These are phyloP conservation scores for Sugiyamaella castrensis DNA, from an alignment of 1,139 yeast species.

Conservation along the genomic window DNA sequence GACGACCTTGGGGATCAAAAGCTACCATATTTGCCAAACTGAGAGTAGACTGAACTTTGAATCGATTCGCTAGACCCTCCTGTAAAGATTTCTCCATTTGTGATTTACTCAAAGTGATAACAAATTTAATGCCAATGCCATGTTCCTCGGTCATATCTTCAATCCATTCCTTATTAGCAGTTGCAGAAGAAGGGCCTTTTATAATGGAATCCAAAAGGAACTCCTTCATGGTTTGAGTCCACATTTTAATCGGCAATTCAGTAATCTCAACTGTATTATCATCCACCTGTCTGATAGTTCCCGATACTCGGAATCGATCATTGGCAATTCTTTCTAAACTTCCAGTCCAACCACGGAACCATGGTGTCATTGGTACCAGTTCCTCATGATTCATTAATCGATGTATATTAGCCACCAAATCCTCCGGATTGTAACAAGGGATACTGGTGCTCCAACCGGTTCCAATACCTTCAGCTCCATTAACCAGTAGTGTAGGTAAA, in stretches of 20 bases:
- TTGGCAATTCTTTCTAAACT: constrained; percentile 55
- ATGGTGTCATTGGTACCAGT: constrained; percentile 74
- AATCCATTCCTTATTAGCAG: constrained; percentile 65
- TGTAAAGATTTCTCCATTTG: constrained; percentile 79
- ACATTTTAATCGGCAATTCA: constrained; percentile 87
- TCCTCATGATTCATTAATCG: constrained; percentile 73
- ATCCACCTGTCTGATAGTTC: constrained; percentile 78
- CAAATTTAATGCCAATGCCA: constrained; percentile 73
- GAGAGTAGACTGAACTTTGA: constrained; percentile 68
- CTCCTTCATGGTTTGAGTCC: constrained; percentile 92
- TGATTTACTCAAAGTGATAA: constrained; percentile 66
- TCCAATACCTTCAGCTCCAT: constrained; percentile 98
- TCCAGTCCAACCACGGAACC: constrained; percentile 98
- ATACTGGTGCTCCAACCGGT: constrained; percentile 98
- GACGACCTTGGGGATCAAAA: constrained; percentile 88
- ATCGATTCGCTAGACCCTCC: constrained; percentile 78
- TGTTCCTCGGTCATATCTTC: constrained; percentile 96
- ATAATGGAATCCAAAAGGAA: constrained; percentile 65
- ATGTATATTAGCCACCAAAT: constrained; percentile 70
- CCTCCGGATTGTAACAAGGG: constrained; percentile 86
- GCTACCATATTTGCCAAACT: constrained; percentile 90
- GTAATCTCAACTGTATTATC: constrained; percentile 81
- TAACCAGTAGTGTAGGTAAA: constrained; percentile 86
- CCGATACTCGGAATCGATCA: constrained; percentile 72
- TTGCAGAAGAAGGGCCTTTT: constrained; percentile 30